Percentiles rank a stretch among this genome's conserved stretches.
phyloP scores from a whole-genome alignment of 1,139 yeast genomes.

The Sugiyamaella pinicola region DNA sequence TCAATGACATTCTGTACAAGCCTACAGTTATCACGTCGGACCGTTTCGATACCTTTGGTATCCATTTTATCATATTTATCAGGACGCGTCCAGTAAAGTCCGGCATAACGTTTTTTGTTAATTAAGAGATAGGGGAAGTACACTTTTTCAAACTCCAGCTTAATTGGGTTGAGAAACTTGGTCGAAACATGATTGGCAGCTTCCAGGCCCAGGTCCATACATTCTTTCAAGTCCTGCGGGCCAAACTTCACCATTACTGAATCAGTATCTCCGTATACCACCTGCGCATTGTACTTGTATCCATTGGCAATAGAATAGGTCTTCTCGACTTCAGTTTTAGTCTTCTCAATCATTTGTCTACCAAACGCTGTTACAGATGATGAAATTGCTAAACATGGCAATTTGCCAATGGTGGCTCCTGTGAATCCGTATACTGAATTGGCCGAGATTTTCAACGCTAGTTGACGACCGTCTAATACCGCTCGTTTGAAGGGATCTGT shows the following conservation, averaged over 20 bases:
- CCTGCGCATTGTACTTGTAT: conserved; percentile 77
- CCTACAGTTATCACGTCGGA: conserved; percentile 95
- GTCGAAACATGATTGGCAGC: conserved; percentile 89
- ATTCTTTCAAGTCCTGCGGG: conserved; percentile 70
- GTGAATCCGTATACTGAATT: conserved; percentile 99
- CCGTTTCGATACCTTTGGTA: conserved; percentile 97
- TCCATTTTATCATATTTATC: conserved; percentile 94
- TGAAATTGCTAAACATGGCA: conserved; percentile 95
- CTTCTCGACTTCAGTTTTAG: conserved; percentile 83
- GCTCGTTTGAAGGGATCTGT: conserved; percentile 92
- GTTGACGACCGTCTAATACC: conserved; percentile 94
- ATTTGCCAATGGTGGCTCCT: conserved; percentile 96
- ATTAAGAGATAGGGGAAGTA: conserved; percentile 92
- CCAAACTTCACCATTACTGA: conserved; percentile 99
- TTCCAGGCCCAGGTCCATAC: conserved; percentile 91
- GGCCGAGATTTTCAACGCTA: conserved; percentile 95
- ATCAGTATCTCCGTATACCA: conserved; percentile 98
- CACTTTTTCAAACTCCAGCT: conserved; percentile 94
- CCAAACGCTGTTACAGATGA: conserved; percentile 96
- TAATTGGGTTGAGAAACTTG: conserved; percentile 80
- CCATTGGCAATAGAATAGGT: conserved; percentile 81
- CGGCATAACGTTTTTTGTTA: conserved; percentile 96
- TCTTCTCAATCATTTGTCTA: conserved; percentile 92
- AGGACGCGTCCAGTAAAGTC: conserved; percentile 92
- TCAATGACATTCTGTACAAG: conserved; percentile 94